phyloP scores from a whole-genome alignment of 208 protist species.

The Paratrypanosoma confusum region DNA sequence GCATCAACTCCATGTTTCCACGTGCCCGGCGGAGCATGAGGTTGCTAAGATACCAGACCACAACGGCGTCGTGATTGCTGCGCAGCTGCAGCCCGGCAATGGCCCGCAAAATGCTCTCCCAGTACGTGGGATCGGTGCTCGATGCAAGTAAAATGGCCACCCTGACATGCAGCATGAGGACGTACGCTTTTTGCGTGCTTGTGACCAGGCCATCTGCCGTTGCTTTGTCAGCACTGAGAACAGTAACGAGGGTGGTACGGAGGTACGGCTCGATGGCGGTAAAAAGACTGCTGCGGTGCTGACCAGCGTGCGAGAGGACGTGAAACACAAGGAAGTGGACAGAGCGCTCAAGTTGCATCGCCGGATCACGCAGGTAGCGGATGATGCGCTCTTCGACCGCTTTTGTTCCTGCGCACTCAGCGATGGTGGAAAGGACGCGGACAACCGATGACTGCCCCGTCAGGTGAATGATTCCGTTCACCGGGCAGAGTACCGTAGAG shows the following conservation, averaged over 20 bases:
- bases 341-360: constrained; percentile 63
- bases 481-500: constrained; percentile 51
- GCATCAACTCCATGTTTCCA: constrained; percentile 74
- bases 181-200: constrained; percentile 77
- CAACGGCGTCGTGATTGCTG: constrained; percentile 81
- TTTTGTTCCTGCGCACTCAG: constrained; percentile 72
- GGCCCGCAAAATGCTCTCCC: constrained; percentile 72
- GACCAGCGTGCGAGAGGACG: constrained; percentile 74
- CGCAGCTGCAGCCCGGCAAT: constrained; percentile 64
- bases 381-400: constrained; percentile 64
- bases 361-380: constrained; percentile 54
- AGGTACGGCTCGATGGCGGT: constrained; percentile 78
- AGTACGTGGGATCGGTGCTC: constrained; percentile 67
- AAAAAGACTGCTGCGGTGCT: constrained; percentile 74
- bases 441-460: constrained; percentile 50
- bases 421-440: constrained; percentile 66
- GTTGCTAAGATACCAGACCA: constrained; percentile 84
- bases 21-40: constrained; percentile 65
- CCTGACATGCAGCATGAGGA: constrained; percentile 84
- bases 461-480: constrained; percentile 73
- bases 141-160: constrained; percentile 61
- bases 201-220: constrained; percentile 26
- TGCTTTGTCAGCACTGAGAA: constrained; percentile 54
- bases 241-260: constrained; percentile 64
- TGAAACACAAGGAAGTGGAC: constrained; percentile 80